Evolutionary conservation across 148 eudicot genomes (phyloP), one percentile per base, ranked within the genome.

Genomic region (Vaccinium macrocarpon): DNA sequence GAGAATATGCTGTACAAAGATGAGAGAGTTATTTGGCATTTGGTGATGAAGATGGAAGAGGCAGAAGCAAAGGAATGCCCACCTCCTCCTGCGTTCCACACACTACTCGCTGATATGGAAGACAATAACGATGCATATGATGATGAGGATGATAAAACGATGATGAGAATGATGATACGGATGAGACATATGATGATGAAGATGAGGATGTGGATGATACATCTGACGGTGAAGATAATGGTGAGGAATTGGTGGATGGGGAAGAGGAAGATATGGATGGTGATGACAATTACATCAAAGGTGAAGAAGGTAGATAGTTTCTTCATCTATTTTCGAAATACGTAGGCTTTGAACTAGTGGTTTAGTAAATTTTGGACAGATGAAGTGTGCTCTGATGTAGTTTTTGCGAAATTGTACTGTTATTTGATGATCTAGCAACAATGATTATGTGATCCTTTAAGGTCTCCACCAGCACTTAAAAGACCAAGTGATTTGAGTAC

Each of bases 11-110:
- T 96, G 73, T 98, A 96, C 87, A 88, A 88, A 76, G 99, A 96
- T 52, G n/a, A 94, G 85, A 93, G 96, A 90, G 95, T 96, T 79
- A 96, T 94, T 80, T 91, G 99, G n/a, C 99, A 96, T 89, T 92
- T 96, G 66, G 98, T 96, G 76, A 95, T 96, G 49, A 96, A 94
- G 86, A 86, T 87, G 82, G 96, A 94, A 82, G 76, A 89, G 81
- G 97, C 98, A 0, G 91, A 92, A 84, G 93, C 95, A 1, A 95
- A 96, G 84, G 90, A 91, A n/a, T 92, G 96, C 77, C 95, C 95
- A 7, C 98, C 99, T 16, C 99, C 99, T 80, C 98, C 96, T 7
- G 94, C 91, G 92, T 89, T 92, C 80, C 90, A 91, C 66, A 87
- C 94, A 0, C 50, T 92, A 71, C 85, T 89, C 62, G 91, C 87